Conservation (phyloP, 192 early-diverging fungal species). For the Linnemannia hyalina region DNA sequence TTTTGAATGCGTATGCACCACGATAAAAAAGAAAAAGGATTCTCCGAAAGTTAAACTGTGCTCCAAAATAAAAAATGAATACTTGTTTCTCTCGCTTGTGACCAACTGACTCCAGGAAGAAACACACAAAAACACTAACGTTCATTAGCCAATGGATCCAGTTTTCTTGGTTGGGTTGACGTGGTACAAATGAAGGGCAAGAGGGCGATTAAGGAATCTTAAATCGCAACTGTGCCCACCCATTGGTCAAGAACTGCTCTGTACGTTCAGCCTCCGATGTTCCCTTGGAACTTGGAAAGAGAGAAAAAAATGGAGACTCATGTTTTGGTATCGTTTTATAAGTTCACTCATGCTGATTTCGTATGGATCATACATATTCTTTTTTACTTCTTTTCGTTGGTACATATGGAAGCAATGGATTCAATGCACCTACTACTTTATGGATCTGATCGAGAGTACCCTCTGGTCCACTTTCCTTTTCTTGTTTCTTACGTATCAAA, state of each 20-base stretch:
- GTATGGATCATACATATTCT: background rate
- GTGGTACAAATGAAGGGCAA: conserved; percentile 14
- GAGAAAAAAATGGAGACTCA: background rate
- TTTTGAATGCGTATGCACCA: background rate
- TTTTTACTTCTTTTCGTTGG: background rate
- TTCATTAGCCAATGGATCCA: conserved; percentile 10
- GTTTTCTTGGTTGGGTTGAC: background rate
- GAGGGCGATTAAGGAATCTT: conserved; percentile 36
- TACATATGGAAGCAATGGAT: background rate
- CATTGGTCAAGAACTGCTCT: background rate
- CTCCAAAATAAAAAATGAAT: background rate
- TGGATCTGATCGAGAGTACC: background rate
- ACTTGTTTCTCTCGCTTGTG: background rate
- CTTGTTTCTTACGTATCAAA: background rate
- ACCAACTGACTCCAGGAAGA: conserved; percentile 29
- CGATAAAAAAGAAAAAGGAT: background rate
- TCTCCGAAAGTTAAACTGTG: background rate
- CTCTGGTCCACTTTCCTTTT: background rate
- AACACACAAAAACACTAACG: too few relatives aligned
- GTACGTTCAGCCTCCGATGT: background rate
- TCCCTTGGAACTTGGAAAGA: background rate
- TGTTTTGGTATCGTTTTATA: background rate
- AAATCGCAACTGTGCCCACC: background rate
- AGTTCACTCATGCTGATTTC: background rate
- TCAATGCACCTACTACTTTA: too few relatives aligned